Evolutionary conservation across 257 asterid species (phyloP).

Genomic region (Petunia secreta): DNA sequence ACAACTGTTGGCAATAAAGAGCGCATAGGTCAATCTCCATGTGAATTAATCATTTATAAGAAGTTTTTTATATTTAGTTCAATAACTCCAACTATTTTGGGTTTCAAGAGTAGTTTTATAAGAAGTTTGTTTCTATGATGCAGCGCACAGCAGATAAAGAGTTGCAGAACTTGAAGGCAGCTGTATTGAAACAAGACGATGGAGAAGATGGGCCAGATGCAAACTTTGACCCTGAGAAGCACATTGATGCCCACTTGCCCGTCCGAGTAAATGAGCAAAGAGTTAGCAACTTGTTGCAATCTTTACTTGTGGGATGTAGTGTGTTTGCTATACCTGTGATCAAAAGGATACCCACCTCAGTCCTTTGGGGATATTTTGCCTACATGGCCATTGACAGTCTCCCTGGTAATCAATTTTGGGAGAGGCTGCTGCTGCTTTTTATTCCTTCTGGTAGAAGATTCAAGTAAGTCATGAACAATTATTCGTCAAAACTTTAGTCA

Average conservation of each 20-base stretch:
- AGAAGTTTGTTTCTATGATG: constrained; percentile 20
- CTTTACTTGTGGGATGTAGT: constrained; percentile 73
- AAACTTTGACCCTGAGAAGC: constrained; percentile 70
- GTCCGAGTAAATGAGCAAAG: constrained; percentile 97
- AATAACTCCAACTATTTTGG: neutral
- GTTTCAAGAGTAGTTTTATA: neutral
- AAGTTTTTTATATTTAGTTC: neutral
- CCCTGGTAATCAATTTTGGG: constrained; percentile 96
- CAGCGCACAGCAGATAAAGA: constrained; percentile 71
- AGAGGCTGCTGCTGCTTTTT: constrained; percentile 73
- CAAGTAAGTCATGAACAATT: constrained; percentile 60
- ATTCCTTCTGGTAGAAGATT: constrained; percentile 85
- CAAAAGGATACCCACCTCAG: constrained; percentile 86
- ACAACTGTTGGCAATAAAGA: constrained; percentile 10
- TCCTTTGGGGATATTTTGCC: constrained; percentile 97
- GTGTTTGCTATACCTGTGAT: constrained; percentile 74
- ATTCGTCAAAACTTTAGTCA: neutral
- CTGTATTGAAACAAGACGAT: constrained; percentile 68
- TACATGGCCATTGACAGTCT: constrained; percentile 99
- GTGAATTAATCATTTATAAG: neutral
- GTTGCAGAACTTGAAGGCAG: constrained; percentile 75
- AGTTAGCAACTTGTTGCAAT: constrained; percentile 85
- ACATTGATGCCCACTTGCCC: constrained; percentile 83
- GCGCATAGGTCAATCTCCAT: constrained; percentile 17
- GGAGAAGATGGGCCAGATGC: constrained; percentile 38